A percentile compares a stretch with the other conserved stretches of the same genome.
Conservation (phyloP, 2,329 filamentous ascomycete genomes). For the Pleomassaria siparia region DNA sequence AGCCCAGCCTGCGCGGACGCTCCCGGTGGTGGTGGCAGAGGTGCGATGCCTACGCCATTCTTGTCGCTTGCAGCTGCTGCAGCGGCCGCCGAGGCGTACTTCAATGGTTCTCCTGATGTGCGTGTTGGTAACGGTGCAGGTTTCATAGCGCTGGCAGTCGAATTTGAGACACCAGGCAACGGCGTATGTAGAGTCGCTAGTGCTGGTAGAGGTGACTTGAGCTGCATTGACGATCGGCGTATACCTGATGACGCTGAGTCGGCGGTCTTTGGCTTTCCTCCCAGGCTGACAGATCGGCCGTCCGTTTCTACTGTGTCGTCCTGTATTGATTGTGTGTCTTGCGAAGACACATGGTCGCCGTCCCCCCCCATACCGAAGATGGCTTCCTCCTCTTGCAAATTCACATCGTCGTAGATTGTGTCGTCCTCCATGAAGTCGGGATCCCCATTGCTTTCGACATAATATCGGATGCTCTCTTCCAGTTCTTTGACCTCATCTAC, state of each 20-base stretch:
- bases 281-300: constrained; percentile 52
- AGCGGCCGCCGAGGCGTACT: constrained; percentile 94
- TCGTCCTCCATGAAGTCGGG: constrained; percentile 94
- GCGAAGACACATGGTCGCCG: constrained; percentile 86
- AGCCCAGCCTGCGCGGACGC: constrained; percentile 45
- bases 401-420: constrained; percentile 90
- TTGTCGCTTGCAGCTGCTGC: constrained; percentile 90
- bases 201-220: constrained; percentile 92
- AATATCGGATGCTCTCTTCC: constrained; percentile 92
- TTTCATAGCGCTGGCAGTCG: constrained; percentile 74
- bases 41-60: constrained; percentile 85
- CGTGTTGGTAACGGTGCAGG: constrained; percentile 83
- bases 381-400: constrained; percentile 89
- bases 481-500: constrained; percentile 82
- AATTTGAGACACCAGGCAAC: constrained; percentile 61
- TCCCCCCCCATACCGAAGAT: constrained; percentile 79
- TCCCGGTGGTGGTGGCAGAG: constrained; percentile 85
- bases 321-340: constrained; percentile 89
- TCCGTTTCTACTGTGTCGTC: constrained; percentile 72
- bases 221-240: constrained; percentile 80
- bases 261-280: constrained; percentile 58
- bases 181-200: constrained; percentile 85
- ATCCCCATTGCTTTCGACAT: constrained; percentile 85
- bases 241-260: constrained; percentile 60
- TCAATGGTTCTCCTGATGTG: constrained; percentile 84